A percentile compares a stretch with the other conserved stretches of the same genome.
Conservation (phyloP, 495 filamentous ascomycete species). For the Penicillium antarcticum region DNA sequence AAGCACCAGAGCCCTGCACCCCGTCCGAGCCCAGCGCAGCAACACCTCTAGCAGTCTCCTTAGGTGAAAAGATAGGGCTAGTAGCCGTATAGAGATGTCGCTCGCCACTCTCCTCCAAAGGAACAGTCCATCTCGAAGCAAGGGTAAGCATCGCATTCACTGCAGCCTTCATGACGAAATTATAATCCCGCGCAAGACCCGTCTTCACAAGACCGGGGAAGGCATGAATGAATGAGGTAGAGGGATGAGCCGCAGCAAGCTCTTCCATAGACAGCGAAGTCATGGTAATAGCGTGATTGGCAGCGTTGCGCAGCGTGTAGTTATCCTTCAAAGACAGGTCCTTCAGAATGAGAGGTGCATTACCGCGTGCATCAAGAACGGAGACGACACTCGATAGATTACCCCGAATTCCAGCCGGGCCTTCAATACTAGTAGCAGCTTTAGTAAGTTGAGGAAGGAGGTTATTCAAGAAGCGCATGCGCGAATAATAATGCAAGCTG, state of each 20-base stretch:
- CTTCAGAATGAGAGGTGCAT: conserved; percentile 43
- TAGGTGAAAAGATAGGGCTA: conserved; percentile 34
- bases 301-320: conserved; percentile 29
- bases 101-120: conserved; percentile 39
- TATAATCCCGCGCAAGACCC: conserved; percentile 22
- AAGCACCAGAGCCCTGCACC: conserved; percentile 18
- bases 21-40: conserved; percentile 18
- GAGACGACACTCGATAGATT: conserved; percentile 56
- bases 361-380: conserved; percentile 50
- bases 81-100: conserved; percentile 44
- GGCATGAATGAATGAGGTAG: conserved; percentile 56
- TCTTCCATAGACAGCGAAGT: conserved; percentile 44
- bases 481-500: conserved; percentile 59
- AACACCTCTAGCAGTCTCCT: neutral
- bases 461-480: conserved; percentile 61
- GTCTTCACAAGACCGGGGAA: conserved; percentile 55
- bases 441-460: conserved; percentile 56
- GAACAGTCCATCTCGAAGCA: conserved; percentile 23
- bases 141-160: conserved; percentile 12
- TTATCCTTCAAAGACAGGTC: conserved; percentile 44
- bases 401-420: neutral
- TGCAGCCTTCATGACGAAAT: conserved; percentile 6
- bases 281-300: conserved; percentile 47
- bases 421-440: conserved; percentile 18
- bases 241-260: conserved; percentile 40